Base-by-base conservation (phyloP, 306 rosid species). In the Prunus kanzakura region DNA sequence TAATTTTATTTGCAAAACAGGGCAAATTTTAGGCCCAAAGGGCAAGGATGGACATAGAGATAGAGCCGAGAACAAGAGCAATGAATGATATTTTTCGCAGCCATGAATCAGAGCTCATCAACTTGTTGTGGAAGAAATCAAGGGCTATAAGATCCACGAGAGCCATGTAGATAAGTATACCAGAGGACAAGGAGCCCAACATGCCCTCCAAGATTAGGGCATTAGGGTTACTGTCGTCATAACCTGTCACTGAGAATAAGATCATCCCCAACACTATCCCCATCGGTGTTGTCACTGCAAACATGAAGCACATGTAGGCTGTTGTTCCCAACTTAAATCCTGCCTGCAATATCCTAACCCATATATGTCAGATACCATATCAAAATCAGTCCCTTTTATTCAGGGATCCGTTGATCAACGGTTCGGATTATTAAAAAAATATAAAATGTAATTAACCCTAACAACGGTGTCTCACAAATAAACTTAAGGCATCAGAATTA, bases 111-210 rank as follows among this genome's bases (percentile, higher is more conserved):
- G 97, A 89, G 78, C 55, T 89, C 82, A 92, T 88, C 82, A 95
- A 76, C 82, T 95, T 92, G 89, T 90, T 95, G 80, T 95, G 97
- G 75, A 95, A 95, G 90, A 95, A 95, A 86, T 95, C 97, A 30
- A 80, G 82, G 18, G 98, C 91, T 55, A 95, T 87, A 35, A 95
- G 97, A 64, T 95, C 98, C 5, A 95, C 98, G 3, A 95, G 91
- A 30, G 92, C 98, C 98, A 95, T 95, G 85, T 95, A 95, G 27
- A 95, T 90, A 2, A 95, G 89, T 65, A 92, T 89, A 29, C 98
- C 98, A 0, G 97, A 90, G 11, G 98, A 95, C 70, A 95, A 58
- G 5, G 98, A 92, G 11, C 98, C 96, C 49, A 95, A 51, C 76
- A 95, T 82, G 0, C 98, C 98, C 72, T 95, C 98, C 85, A 90